Evolutionary conservation across 2,329 filamentous ascomycete species (phyloP), one percentile per base, ranked within the genome.

Genomic region (Diaporthe ilicicola): DNA sequence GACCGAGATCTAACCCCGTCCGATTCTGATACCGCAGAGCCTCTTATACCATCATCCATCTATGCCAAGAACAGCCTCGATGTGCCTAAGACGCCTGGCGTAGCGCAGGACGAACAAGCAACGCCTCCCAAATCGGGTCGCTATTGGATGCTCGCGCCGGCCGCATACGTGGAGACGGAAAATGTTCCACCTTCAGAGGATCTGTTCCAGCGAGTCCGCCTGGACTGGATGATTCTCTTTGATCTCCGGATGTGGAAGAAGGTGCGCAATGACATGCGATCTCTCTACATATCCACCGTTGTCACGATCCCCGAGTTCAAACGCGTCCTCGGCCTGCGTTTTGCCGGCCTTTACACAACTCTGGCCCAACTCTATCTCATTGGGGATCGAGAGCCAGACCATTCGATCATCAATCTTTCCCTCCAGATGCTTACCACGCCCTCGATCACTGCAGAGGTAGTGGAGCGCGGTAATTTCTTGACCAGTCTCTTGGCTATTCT

Each of bases 181-280:
- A 88, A 87, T 67, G 83, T 92, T 8, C 91, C 91, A 59, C 86
- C 89, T 19, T 92, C 94, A 67, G 96, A 99, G 80, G 93, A 99
- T 77, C 86, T 99, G 6, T 94, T 94, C 83, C 91, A 95, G 78
- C 91, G 95, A 39, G 93, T 98, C 15, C 92, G 96, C 39, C 86
- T 99, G 7, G 96, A 99, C 81, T 97, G 94, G 89, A 88, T 99
- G 78, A 94, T 99, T 37, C 85, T 99, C 10, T 99, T 97, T 79
- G 96, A 99, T 79, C 83, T 99, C 65, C 88, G 96, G 51, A 90
- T 99, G 87, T 99, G 96, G 96, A 99, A 99, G 82, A 96, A 94
- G 79, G 89, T 97, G 39, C 91, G 96, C 70, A 94, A 95, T 62
- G 93, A 97, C 78, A 87, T 99, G 70, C 91, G 96, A 39, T 93